phyloP scores from a whole-genome alignment of 2,329 filamentous ascomycete genomes.

The Raffaelea albimanens region DNA sequence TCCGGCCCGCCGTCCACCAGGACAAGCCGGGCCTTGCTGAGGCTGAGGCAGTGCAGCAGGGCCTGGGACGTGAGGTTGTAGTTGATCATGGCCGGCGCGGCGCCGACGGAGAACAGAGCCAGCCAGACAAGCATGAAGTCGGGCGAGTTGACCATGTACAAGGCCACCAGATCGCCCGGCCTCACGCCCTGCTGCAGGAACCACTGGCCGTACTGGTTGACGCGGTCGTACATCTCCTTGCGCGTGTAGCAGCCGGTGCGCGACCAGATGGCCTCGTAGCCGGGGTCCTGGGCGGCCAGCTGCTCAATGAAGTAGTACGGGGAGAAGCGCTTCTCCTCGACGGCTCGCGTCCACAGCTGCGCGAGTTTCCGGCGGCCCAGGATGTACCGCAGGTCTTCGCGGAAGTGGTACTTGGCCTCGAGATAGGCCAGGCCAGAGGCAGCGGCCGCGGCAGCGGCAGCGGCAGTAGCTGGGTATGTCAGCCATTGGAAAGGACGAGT shows the following conservation, averaged over 20 bases:
- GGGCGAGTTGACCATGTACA: slow-evolving; percentile 59
- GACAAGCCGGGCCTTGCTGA: slow-evolving; percentile 45
- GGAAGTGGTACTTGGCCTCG: slow-evolving; percentile 60
- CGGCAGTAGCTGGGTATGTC: slow-evolving; percentile 8
- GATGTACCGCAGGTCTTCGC: slow-evolving; percentile 48
- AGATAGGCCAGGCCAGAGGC: slow-evolving; percentile 43
- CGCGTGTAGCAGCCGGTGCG: slow-evolving; percentile 51
- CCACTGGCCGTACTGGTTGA: slow-evolving; percentile 52
- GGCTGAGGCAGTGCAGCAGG: slow-evolving; percentile 54
- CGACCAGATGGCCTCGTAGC: slow-evolving; percentile 58
- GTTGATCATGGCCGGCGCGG: slow-evolving; percentile 63
- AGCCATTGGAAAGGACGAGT: neutral
- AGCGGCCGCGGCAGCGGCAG: slow-evolving; percentile 18
- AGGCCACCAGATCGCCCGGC: slow-evolving; percentile 50
- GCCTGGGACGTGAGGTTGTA: slow-evolving; percentile 56
- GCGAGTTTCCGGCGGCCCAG: slow-evolving; percentile 28
- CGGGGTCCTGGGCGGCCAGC: slow-evolving; percentile 38
- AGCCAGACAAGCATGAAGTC: slow-evolving; percentile 60
- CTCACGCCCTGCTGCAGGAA: slow-evolving; percentile 49
- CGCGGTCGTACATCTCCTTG: slow-evolving; percentile 42
- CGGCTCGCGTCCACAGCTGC: slow-evolving; percentile 37
- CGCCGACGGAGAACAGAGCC: slow-evolving; percentile 55
- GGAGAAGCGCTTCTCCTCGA: slow-evolving; percentile 42
- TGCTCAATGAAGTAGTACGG: slow-evolving; percentile 59
- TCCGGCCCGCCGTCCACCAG: slow-evolving; percentile 48